Conservation (phyloP, 306 rosid species). For the Chamaecrista fasciculata region DNA sequence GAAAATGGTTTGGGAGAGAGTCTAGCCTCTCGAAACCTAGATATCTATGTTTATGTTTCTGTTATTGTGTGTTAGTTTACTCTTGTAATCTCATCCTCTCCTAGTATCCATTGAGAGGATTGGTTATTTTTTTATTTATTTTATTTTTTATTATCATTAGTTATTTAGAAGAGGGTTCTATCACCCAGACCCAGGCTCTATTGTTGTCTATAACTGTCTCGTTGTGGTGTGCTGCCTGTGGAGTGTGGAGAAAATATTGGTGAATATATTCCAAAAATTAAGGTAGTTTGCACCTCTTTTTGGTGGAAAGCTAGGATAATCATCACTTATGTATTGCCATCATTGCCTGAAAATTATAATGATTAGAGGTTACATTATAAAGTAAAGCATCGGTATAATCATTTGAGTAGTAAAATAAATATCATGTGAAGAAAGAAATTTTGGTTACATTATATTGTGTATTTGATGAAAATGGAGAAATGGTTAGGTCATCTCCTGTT, state of each 20-base stretch:
- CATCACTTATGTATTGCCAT: neutral
- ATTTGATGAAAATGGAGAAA: neutral
- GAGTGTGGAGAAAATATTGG: conserved; percentile 8
- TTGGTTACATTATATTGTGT: neutral
- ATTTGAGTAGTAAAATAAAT: neutral
- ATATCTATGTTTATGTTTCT: too few species aligned
- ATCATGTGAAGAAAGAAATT: neutral
- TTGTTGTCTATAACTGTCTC: conserved; percentile 1
- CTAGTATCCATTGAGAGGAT: too few species aligned
- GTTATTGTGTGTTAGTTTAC: too few species aligned
- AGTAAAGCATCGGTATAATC: neutral
- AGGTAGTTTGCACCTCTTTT: neutral
- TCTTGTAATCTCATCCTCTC: too few species aligned
- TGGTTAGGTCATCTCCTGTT: neutral
- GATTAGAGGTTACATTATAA: neutral
- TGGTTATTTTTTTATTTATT: too few species aligned
- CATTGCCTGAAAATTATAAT: too few species aligned
- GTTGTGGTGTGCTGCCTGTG: conserved; percentile 6
- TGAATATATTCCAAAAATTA: neutral
- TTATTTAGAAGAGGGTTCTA: too few species aligned
- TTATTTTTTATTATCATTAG: too few species aligned
- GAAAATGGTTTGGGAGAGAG: too few species aligned
- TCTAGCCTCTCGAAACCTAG: too few species aligned
- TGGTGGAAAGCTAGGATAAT: neutral
- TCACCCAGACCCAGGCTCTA: too few species aligned